Conservation (phyloP, 148 eudicot genomes). For the Silene uniflora region DNA sequence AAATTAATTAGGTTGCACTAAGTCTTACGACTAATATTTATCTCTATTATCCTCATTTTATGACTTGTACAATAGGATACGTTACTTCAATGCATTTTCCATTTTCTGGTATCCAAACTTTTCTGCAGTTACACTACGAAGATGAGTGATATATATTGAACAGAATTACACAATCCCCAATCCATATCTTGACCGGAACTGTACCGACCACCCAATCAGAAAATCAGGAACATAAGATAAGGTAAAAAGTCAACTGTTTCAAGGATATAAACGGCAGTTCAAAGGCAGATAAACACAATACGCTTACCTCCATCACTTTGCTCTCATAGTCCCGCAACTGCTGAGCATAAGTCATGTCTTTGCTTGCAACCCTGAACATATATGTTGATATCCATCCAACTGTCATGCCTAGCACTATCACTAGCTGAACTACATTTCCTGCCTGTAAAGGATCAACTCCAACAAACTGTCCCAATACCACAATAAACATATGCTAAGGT, state of each 20-base stretch:
- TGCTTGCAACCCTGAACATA: slow-evolving; percentile 87
- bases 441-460: slow-evolving; percentile 96
- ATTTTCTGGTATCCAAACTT: neutral
- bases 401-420: slow-evolving; percentile 83
- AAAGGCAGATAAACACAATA: neutral
- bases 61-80: neutral
- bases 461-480: slow-evolving; percentile 42
- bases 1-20: neutral
- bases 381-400: slow-evolving; percentile 97
- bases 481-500: slow-evolving; percentile 3
- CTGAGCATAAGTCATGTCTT: slow-evolving; percentile 97
- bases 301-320: slow-evolving; percentile 88
- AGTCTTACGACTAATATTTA: neutral
- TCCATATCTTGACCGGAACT: neutral
- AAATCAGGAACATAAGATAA: neutral
- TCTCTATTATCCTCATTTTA: neutral
- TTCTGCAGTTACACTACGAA: neutral
- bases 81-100: neutral
- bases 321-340: slow-evolving; percentile 87
- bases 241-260: neutral
- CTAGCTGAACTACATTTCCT: slow-evolving; percentile 89
- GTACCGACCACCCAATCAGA: neutral
- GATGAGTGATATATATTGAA: neutral
- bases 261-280: neutral
- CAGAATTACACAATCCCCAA: neutral